Conservation (phyloP, 441 rosid genomes). For the Eruca vesicaria region DNA sequence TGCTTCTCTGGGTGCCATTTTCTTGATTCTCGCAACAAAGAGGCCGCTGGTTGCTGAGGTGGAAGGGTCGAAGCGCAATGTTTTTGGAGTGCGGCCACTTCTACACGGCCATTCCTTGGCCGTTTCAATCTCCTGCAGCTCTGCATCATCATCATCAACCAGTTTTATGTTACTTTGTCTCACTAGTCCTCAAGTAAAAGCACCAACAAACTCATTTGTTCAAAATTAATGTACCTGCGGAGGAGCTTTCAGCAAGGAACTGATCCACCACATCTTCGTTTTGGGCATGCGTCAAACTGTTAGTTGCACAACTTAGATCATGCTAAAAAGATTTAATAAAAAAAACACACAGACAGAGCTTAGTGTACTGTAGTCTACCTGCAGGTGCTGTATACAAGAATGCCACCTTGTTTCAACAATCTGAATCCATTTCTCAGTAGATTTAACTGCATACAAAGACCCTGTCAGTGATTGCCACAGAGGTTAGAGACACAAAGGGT, state of each 20-base stretch:
- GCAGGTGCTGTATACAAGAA: constrained; percentile 92
- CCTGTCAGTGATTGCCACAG: neutral
- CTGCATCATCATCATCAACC: constrained; percentile 39
- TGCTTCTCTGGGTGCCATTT: constrained; percentile 28
- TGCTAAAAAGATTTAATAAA: neutral
- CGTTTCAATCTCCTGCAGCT: constrained; percentile 59
- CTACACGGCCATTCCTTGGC: constrained; percentile 79
- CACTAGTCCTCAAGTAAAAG: neutral
- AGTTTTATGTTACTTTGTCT: constrained; percentile 9
- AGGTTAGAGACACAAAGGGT: constrained; percentile 2
- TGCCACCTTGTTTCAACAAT: constrained; percentile 76
- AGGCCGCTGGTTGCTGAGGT: constrained; percentile 93
- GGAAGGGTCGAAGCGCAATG: constrained; percentile 75
- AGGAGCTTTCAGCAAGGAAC: constrained; percentile 60
- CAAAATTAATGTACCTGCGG: constrained; percentile 57
- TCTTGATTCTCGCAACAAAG: constrained; percentile 73
- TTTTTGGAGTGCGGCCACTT: constrained; percentile 67
- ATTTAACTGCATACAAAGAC: constrained; percentile 54
- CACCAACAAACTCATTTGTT: neutral
- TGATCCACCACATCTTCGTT: constrained; percentile 81
- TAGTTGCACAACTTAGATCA: constrained; percentile 17
- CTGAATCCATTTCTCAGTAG: constrained; percentile 82
- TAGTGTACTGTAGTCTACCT: constrained; percentile 46
- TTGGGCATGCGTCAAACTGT: constrained; percentile 89
- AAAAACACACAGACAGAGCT: neutral